These are phyloP conservation scores for Cladorrhinum samala DNA, from an alignment of 495 filamentous ascomycete species.

Conservation along the genomic window DNA sequence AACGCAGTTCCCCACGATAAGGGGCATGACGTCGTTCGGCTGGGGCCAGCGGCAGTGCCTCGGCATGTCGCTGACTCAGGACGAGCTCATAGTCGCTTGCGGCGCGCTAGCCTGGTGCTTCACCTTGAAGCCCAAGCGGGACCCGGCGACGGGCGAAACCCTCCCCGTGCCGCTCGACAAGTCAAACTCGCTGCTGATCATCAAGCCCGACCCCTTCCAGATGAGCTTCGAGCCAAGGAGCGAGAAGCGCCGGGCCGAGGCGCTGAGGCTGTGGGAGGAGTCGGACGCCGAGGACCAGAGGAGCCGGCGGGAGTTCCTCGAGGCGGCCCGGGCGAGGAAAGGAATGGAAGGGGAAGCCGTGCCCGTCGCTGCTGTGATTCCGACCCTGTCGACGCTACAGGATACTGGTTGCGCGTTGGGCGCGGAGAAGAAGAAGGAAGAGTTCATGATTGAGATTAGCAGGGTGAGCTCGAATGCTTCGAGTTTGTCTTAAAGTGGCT, in stretches of 20 bases:
- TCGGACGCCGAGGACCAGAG: conserved; percentile 19
- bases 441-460: conserved; percentile 4
- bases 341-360: background rate
- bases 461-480: conserved; percentile 7
- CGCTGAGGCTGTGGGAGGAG: conserved; percentile 20
- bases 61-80: conserved; percentile 45
- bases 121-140: conserved; percentile 34
- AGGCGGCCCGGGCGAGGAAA: conserved; percentile 1
- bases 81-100: conserved; percentile 41
- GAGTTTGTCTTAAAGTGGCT: too few species aligned
- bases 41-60: conserved; percentile 57
- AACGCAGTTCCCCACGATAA: conserved; percentile 39
- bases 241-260: conserved; percentile 23
- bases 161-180: conserved; percentile 37
- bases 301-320: conserved; percentile 23
- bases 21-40: conserved; percentile 47
- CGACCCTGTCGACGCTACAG: too few species aligned
- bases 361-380: background rate
- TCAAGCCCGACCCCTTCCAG: conserved; percentile 38
- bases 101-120: conserved; percentile 44
- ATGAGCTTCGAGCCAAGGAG: conserved; percentile 38
- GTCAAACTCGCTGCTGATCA: conserved; percentile 37
- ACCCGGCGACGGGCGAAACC: conserved; percentile 26
- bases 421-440: conserved; percentile 8
- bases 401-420: too few species aligned